A percentile compares a stretch with the other conserved stretches of the same genome.
Conservation (phyloP, 78 protist genomes). For the Diacronema lutheri region DNA sequence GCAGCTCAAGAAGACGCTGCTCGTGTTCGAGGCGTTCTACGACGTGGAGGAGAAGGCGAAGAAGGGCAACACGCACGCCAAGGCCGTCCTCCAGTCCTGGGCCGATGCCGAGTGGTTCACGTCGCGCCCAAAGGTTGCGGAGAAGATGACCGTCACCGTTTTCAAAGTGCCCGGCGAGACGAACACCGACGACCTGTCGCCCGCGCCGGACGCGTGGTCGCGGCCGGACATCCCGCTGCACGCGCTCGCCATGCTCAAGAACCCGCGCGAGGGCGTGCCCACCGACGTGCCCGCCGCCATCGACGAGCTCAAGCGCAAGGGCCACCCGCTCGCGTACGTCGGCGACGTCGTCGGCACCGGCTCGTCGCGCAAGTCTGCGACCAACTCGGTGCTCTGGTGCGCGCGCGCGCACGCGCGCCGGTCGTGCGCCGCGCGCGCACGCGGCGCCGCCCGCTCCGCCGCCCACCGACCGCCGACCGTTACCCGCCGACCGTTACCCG, state of each 20-base stretch:
- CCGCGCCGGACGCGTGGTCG: slow-evolving; percentile 62
- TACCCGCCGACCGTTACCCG: too few relatives aligned
- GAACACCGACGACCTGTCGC: slow-evolving; percentile 64
- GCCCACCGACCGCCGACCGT: too few relatives aligned
- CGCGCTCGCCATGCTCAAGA: slow-evolving; percentile 57
- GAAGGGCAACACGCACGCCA: slow-evolving; percentile 9
- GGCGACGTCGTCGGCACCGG: slow-evolving; percentile 68
- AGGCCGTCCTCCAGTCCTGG: slow-evolving; percentile 42
- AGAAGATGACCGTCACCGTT: slow-evolving; percentile 45
- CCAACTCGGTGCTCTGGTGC: slow-evolving; percentile 55
- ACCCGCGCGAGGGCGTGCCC: not conserved
- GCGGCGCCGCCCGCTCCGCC: too few relatives aligned
- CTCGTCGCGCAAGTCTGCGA: slow-evolving; percentile 59
- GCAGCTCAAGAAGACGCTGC: slow-evolving; percentile 33
- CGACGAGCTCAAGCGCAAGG: slow-evolving; percentile 45
- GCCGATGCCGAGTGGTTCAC: slow-evolving; percentile 62
- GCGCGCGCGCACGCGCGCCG: too few relatives aligned
- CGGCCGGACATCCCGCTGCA: slow-evolving; percentile 61
- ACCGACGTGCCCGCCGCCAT: not conserved
- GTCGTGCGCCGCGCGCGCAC: too few relatives aligned
- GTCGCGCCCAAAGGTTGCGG: slow-evolving; percentile 30
- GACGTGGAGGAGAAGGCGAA: slow-evolving; percentile 41
- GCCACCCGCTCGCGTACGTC: slow-evolving; percentile 58
- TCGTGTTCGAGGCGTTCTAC: slow-evolving; percentile 55
- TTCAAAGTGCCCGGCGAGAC: slow-evolving; percentile 64